Base-by-base conservation (phyloP, 2,329 filamentous ascomycete species). In the Penicillium sp. region DNA sequence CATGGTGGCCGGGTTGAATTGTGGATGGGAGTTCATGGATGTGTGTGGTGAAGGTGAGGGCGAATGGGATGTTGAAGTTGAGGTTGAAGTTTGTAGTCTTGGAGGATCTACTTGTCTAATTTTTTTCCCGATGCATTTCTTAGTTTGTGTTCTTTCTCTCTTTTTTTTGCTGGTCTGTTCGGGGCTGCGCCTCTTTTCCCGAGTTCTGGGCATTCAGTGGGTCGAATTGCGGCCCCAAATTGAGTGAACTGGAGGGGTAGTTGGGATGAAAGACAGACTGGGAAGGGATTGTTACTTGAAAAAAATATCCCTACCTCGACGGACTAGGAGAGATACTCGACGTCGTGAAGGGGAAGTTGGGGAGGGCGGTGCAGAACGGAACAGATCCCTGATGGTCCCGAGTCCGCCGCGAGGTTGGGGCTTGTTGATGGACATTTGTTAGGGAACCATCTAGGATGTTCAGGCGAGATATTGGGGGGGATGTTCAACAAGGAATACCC, bases 1-100 rank as follows among this genome's bases (percentile, higher is more conserved):
- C 72, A 75, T 75, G 25, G 71, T 70, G 54, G 70, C 67, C 53
- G 74, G 70, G 49, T 77, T 71, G 63, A 75, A 72, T 39, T 71
- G 73, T 15, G 64, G 65, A 45, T 66, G 65, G 31, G 66, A 67
- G 60, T 67, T 67, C 72, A 74, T 74, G 49, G 54, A 49, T 52
- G 59, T 54, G 62, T 31, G 38, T 33, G 9, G 50, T 27, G 50
- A 55, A 15, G 60, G 35, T 36, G 57, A 59, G 38, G 64, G 48
- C 25, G 63, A 58, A 48, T 25, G n/a, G 45, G 45, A 48, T 35
- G 44, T 63, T 36, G 45, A 35, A 39, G 52, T 21, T 66, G 58
- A 63, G 44, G 57, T 48, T 63, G 38, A 43, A 58, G 57, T 67
- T 68, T 68, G 60, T 55, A 61, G 52, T 44, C 41, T 48, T 38